These are phyloP conservation scores for Ceratobasidium sp. DNA, from an alignment of 1,284 basidiomycete genomes.

Conservation along the genomic window DNA sequence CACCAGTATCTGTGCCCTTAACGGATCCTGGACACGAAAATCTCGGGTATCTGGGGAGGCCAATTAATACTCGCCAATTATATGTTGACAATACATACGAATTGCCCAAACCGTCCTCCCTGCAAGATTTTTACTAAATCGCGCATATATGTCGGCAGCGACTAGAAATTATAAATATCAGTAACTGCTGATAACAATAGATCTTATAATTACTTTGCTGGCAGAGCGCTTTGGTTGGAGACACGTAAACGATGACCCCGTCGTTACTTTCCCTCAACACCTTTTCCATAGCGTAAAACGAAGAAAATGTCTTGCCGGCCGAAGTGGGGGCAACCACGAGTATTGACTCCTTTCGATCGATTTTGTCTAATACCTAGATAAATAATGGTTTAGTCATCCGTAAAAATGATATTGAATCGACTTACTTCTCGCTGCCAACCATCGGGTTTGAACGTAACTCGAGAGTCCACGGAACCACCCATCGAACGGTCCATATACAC, in stretches of 20 bases:
- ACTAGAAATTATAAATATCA: slow-evolving; percentile 51
- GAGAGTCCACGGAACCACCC: slow-evolving; percentile 69
- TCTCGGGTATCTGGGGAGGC: slow-evolving; percentile 67
- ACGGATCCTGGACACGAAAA: slow-evolving; percentile 71
- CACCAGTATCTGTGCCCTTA: slow-evolving; percentile 76
- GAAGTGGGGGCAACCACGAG: slow-evolving; percentile 68
- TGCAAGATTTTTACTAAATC: slow-evolving; percentile 72
- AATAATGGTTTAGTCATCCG: no score
- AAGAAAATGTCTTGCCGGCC: slow-evolving; percentile 75
- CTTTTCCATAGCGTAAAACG: slow-evolving; percentile 80
- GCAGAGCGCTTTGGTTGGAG: slow-evolving; percentile 79
- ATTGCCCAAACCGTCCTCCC: slow-evolving; percentile 73
- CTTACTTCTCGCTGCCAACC: slow-evolving; percentile 74
- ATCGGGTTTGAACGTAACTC: slow-evolving; percentile 75
- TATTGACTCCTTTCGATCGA: slow-evolving; percentile 71
- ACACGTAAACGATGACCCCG: slow-evolving; percentile 71
- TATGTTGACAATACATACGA: slow-evolving; percentile 50
- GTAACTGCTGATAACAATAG: not conserved
- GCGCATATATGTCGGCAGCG: slow-evolving; percentile 76
- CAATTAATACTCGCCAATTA: not conserved
- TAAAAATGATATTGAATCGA: not conserved
- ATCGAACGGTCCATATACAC: slow-evolving; percentile 79
- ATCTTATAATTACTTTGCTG: slow-evolving; percentile 55
- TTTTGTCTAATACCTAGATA: slow-evolving; percentile 63
- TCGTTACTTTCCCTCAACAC: slow-evolving; percentile 71